Evolutionary conservation across 768 basidiomycete species (phyloP), one percentile per base, ranked within the genome.

Genomic region (Tricholoma sp.): DNA sequence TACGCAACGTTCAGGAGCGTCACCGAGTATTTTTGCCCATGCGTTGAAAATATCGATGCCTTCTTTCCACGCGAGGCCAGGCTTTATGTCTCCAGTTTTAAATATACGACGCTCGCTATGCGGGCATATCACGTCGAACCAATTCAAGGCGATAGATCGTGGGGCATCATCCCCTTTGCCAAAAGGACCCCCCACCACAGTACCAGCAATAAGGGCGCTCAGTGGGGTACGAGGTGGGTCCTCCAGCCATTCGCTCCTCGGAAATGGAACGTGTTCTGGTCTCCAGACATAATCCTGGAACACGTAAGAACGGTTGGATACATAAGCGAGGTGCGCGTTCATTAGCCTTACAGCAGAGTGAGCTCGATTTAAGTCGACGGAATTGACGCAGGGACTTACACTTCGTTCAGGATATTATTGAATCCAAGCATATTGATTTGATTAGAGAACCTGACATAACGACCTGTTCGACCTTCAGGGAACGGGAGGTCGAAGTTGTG

Each of bases 51-150:
- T 72, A n/a, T 63, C 70, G 11, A 59, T 54, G n/a, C 77, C 76
- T 6, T 64, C 60, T 6, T 65, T 64, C 53, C 64, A 60, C 17
- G 57, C 57, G 12, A 77, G 60, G 1, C 51, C 54, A 0, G 70
- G 68, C 54, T 82, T 80, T 33, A 80, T 59, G 31, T 73, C 71
- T 4, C 59, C 60, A 0, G 75, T 74, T 58, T 72, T 61, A 50
- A 81, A 71, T 54, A 76, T 60, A 8, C 65, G 66, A 6, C 78
- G 71, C 41, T 74, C 68, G 1, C 60, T 47, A 4, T 48, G 20
- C 2, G 81, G 79, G 54, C 81, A 83, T 34, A 81, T 76, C n/a
- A 69, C 36, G 29, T 80, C 72, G 56, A 74, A 83, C 61, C 69
- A 80, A 6, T 65, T 61, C 31, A 70, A 67, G 2, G 75, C 76